A percentile compares a stretch with the other conserved stretches of the same genome.
Conservation (phyloP, 352 stramenopile genomes). For the Vaucheria bursata region DNA sequence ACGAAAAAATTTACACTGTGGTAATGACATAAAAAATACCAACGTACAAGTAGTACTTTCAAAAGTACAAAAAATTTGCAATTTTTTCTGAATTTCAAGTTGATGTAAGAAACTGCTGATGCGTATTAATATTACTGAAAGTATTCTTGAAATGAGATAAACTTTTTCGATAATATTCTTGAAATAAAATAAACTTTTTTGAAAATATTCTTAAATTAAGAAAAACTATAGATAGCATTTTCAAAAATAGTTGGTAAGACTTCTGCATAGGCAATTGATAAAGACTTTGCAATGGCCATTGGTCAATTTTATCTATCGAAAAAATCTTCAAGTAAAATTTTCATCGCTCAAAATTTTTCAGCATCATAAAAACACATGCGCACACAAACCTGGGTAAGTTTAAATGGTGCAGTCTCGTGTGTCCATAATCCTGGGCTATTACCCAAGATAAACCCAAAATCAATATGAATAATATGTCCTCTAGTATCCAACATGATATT, state of each 20-base stretch:
- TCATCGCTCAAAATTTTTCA: not conserved
- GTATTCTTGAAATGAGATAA: too few species aligned
- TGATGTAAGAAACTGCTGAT: too few species aligned
- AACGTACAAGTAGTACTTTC: too few species aligned
- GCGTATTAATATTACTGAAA: too few species aligned
- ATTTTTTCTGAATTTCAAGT: too few species aligned
- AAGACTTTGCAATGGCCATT: not conserved
- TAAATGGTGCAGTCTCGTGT: conserved; percentile 46
- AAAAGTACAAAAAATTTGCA: too few species aligned
- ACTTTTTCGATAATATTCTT: too few species aligned
- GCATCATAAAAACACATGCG: not conserved
- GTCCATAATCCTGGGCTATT: conserved; percentile 60
- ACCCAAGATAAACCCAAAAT: conserved; percentile 89
- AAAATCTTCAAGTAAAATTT: not conserved
- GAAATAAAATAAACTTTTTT: too few species aligned
- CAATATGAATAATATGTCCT: conserved; percentile 93
- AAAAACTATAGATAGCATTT: not conserved
- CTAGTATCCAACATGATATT: conserved; percentile 92
- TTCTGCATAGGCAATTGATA: not conserved
- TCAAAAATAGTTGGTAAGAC: not conserved
- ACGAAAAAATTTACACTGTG: too few species aligned
- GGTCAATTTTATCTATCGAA: not conserved
- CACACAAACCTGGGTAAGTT: conserved; percentile 29
- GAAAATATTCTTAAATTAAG: not conserved
- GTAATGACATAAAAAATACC: too few species aligned